phyloP scores from a whole-genome alignment of 768 basidiomycete genomes.

The Pleurotus tuoliensis region DNA sequence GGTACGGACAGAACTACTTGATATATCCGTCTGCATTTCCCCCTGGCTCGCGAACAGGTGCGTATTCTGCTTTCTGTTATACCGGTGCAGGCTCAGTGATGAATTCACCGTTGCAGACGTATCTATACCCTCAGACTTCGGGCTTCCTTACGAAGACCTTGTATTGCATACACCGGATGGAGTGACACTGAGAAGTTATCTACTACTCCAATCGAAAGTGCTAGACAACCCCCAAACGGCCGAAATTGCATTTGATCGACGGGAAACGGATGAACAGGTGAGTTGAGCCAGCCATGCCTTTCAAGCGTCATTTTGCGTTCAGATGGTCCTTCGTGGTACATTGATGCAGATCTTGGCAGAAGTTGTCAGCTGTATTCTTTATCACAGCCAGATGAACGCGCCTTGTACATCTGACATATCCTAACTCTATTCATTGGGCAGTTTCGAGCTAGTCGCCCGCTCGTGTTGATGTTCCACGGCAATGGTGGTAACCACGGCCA shows the following conservation, averaged over 20 bases:
- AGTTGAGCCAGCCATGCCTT: neutral
- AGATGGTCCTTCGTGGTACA: neutral
- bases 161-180: slow-evolving; percentile 70
- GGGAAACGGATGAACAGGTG: slow-evolving; percentile 59
- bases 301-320: neutral
- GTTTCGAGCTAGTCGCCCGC: slow-evolving; percentile 61
- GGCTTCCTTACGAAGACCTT: slow-evolving; percentile 73
- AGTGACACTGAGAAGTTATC: slow-evolving; percentile 69
- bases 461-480: slow-evolving; percentile 92
- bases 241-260: slow-evolving; percentile 30
- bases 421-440: slow-evolving; percentile 9
- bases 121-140: slow-evolving; percentile 61
- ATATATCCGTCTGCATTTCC: slow-evolving; percentile 87
- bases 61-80: slow-evolving; percentile 7
- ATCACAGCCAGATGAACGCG: no score
- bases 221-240: slow-evolving; percentile 30
- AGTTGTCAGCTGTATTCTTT: no score
- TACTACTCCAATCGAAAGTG: slow-evolving; percentile 63
- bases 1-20: slow-evolving; percentile 82
- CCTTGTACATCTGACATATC: neutral
- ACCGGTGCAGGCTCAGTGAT: neutral
- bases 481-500: slow-evolving; percentile 88
- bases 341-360: no score
- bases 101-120: slow-evolving; percentile 48
- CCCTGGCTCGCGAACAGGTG: slow-evolving; percentile 75